These are phyloP conservation scores for Alternaria sp. DNA, from an alignment of 2,329 filamentous ascomycete genomes.

Conservation along the genomic window DNA sequence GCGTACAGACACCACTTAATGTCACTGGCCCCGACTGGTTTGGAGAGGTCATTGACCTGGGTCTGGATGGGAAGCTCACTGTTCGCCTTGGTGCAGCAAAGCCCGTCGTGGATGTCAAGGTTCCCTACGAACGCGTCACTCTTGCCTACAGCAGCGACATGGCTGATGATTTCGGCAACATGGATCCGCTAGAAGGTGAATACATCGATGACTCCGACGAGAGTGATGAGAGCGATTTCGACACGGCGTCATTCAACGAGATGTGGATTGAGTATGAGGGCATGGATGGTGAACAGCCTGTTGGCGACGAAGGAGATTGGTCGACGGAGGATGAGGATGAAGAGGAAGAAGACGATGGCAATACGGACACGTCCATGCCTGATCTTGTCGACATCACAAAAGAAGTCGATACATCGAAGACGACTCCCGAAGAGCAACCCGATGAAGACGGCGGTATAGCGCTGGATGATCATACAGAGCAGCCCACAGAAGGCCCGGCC, in stretches of 20 bases:
- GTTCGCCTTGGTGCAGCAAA: constrained; percentile 61
- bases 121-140: constrained; percentile 57
- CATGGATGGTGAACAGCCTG: constrained; percentile 40
- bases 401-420: constrained; percentile 40
- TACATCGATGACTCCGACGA: constrained; percentile 44
- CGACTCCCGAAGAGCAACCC: constrained; percentile 39
- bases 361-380: constrained; percentile 42
- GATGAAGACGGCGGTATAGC: not conserved
- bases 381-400: constrained; percentile 27
- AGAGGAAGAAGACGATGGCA: constrained; percentile 39
- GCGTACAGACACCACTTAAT: constrained; percentile 13
- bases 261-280: constrained; percentile 50
- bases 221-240: constrained; percentile 40
- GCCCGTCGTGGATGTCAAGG: constrained; percentile 57
- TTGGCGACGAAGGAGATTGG: constrained; percentile 45
- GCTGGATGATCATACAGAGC: constrained; percentile 13
- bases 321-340: constrained; percentile 47
- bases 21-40: constrained; percentile 55
- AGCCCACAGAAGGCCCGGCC: constrained; percentile 9
- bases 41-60: constrained; percentile 63
- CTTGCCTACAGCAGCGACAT: constrained; percentile 56
- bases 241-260: constrained; percentile 43
- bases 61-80: constrained; percentile 59
- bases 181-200: constrained; percentile 32
- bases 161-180: constrained; percentile 39